Base-by-base conservation (phyloP, 2,329 filamentous ascomycete species). In the Stachybotrys chlorohalonatus region DNA sequence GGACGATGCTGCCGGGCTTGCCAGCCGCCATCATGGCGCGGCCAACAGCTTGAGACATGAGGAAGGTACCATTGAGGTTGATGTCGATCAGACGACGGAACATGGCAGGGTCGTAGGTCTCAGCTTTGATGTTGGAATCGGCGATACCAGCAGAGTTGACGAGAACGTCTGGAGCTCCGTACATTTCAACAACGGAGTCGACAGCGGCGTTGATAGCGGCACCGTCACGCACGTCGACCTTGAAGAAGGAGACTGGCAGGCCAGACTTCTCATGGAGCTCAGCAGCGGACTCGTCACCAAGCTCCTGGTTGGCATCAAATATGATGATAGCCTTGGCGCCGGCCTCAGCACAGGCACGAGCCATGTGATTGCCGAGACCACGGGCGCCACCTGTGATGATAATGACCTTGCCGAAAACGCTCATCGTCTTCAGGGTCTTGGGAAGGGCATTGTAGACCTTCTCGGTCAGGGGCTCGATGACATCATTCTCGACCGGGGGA, bases 101-200 rank as follows among this genome's bases (percentile, higher is more conserved):
- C 79, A 87, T 89, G 69, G 84, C 81, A 31, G 81, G 78, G 66
- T 89, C 83, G 73, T 92, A 91, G 17, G 77, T 83, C 78, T 91
- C 88, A 52, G 87, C 87, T 70, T 87, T 87, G 75, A 91, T 88
- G 78, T 91, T 91, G 68, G 87, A 90, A 70, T 91, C 87, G 59
- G 87, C 87, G 59, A 92, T 90, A 67, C 88, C 87, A 49, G 88
- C 88, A 51, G 86, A 85, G 75, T 90, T 90, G 73, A 92, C 80
- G n/a, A 92, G 76, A 36, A 90, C 83, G 64, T 92, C 85, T 11
- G 89, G 81, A 11, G 80, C 75, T 53, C 88, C 88, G 62, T 85
- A 87, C 58, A 84, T 76, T 57, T 83, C 76, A 48, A 83, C 80
- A 47, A 89, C 82, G 55, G 82, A 79, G 59, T 83, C 77, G 53